Conservation (phyloP, 108 stramenopile genomes). For the Nitzschia sp. region DNA sequence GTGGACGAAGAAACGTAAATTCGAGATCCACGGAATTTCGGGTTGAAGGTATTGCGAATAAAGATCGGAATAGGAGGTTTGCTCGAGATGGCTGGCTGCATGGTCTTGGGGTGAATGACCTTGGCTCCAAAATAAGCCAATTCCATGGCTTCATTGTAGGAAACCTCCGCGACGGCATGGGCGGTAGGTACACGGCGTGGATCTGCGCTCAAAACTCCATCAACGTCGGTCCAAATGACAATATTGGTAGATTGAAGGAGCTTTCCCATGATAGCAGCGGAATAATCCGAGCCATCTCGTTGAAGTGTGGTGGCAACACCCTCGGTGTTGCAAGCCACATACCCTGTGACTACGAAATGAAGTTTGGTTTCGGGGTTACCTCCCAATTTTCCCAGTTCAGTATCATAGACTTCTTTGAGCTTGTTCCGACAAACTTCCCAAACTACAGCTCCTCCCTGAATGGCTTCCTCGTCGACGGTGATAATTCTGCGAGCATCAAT, state of each 20-base stretch:
- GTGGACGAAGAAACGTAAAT: constrained; percentile 63
- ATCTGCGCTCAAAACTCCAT: constrained; percentile 72
- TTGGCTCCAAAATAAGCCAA: constrained; percentile 93
- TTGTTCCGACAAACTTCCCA: constrained; percentile 61
- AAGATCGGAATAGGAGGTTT: constrained; percentile 82
- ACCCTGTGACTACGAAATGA: constrained; percentile 91
- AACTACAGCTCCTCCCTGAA: constrained; percentile 60
- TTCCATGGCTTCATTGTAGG: constrained; percentile 92
- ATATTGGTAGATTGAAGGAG: constrained; percentile 69
- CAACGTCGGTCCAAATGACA: constrained; percentile 90
- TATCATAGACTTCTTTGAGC: constrained; percentile 40
- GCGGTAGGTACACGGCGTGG: constrained; percentile 84
- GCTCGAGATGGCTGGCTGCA: constrained; percentile 69
- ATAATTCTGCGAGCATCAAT: constrained; percentile 83
- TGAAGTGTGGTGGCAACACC: constrained; percentile 87
- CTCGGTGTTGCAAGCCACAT: constrained; percentile 79
- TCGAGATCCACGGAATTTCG: constrained; percentile 70
- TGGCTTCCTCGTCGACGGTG: constrained; percentile 68
- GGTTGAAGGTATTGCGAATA: constrained; percentile 89
- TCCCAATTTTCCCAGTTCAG: constrained; percentile 22
- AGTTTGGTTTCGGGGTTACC: constrained; percentile 12
- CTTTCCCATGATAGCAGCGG: constrained; percentile 84
- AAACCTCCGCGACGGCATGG: constrained; percentile 63
- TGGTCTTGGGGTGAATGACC: constrained; percentile 64
- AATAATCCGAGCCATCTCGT: constrained; percentile 88